Base-by-base conservation (phyloP, 805 yeast genomes). In the Nakazawaea wyomingensis region DNA sequence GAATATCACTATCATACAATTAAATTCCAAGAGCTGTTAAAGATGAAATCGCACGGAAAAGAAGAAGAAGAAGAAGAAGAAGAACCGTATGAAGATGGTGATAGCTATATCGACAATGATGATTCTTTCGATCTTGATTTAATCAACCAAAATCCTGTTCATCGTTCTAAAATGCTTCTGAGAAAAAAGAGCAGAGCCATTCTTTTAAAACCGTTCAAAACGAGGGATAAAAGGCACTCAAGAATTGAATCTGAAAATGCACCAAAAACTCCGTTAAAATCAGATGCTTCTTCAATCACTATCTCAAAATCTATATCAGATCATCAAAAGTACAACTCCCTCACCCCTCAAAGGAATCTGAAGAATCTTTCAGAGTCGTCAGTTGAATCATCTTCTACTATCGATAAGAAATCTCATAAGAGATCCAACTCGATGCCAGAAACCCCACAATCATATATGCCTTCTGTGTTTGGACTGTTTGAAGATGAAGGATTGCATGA, bases 1-100 rank as follows among this genome's bases (percentile, higher is more conserved):
- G 77, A 72, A 47, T 71, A 59, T 44, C 55, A 58, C 14, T 67
- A 64, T 42, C 43, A 71, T 14, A 42, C 45, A 5, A 43, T 37
- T 5, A 43, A 37, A 21, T 43, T 43, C 39, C 41, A 37, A 33
- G 42, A 43, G 19, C 46, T 43, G 46, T 24, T 39, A n/a, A 32
- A 31, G 6, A 6, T 21, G n/a, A n/a, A n/a, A 6, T 21, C 29
- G 10, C n/a, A 32, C n/a, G 5, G 26, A 13, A 17, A 19, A 10
- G 18, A 17, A n/a, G 41, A 38, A 9, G 16, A 17, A 3, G 41
- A 20, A 3, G 14, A 11, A 11, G 30, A 29, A 3, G 26, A 4
- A 2, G 32, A 29, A n/a, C n/a, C n/a, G n/a, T n/a, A n/a, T n/a
- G 14, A 11, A 11, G 30, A 29, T 22, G 26, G 3, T 3, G 32